A percentile compares a stretch with the other conserved stretches of the same genome.
These are phyloP conservation scores for Arthrobotrys pseudoclavata DNA, from an alignment of 2,329 filamentous ascomycete genomes.

Conservation along the genomic window DNA sequence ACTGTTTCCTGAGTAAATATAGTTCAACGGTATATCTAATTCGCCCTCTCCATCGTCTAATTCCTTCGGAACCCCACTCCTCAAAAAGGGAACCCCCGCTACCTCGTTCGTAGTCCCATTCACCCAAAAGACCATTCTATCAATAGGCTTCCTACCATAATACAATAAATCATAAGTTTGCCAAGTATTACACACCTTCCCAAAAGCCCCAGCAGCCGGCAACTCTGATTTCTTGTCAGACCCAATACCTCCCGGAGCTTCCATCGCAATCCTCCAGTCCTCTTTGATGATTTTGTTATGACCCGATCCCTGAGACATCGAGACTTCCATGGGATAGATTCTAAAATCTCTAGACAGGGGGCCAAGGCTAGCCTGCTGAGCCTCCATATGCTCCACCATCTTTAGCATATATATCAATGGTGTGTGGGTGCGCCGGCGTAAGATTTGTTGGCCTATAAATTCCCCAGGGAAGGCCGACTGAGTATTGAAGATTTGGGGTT, in stretches of 20 bases:
- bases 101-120: conserved; percentile 36
- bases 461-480: conserved; percentile 58
- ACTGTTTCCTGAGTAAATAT: not conserved
- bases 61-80: conserved; percentile 9
- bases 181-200: conserved; percentile 44
- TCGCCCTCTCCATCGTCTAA: conserved; percentile 36
- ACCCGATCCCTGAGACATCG: not conserved
- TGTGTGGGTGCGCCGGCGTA: conserved; percentile 39
- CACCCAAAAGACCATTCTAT: conserved; percentile 58
- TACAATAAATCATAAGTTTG: conserved; percentile 39
- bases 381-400: conserved; percentile 51
- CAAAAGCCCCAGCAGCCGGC: conserved; percentile 35
- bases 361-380: conserved; percentile 22
- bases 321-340: conserved; percentile 57
- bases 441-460: conserved; percentile 39
- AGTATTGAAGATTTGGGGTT: conserved; percentile 37
- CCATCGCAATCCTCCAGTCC: conserved; percentile 60
- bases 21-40: conserved; percentile 2
- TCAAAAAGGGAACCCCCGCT: conserved; percentile 33
- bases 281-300: conserved; percentile 26
- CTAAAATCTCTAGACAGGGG: conserved; percentile 45
- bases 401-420: conserved; percentile 59
- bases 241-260: conserved; percentile 24
- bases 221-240: conserved; percentile 26
- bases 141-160: conserved; percentile 52